A percentile compares a stretch with the other conserved stretches of the same genome.
These are phyloP conservation scores for Nemania sp. DNA, from an alignment of 2,329 filamentous ascomycete species.

Conservation along the genomic window DNA sequence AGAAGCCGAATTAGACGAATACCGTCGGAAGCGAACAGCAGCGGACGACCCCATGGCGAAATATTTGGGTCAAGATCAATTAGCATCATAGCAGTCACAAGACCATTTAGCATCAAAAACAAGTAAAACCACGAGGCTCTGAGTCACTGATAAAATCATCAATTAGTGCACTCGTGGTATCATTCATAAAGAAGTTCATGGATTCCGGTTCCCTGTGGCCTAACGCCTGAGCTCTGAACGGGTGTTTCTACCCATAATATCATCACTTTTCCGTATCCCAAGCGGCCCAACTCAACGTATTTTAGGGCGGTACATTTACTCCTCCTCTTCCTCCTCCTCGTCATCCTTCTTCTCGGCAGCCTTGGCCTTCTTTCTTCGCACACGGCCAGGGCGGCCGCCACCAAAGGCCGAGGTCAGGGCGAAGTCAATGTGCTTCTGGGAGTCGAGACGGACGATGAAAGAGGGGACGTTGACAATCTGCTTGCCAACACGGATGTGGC, in stretches of 20 bases:
- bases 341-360: slow-evolving; percentile 85
- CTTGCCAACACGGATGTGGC: slow-evolving; percentile 99
- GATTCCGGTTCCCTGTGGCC: slow-evolving; percentile 49
- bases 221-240: slow-evolving; percentile 59
- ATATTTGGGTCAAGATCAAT: slow-evolving; percentile 73
- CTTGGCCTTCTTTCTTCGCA: slow-evolving; percentile 99
- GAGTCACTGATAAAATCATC: slow-evolving; percentile 29
- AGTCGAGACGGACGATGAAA: slow-evolving; percentile 99
- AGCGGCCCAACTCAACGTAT: slow-evolving; percentile 36
- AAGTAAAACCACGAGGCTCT: slow-evolving; percentile 4
- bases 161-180: slow-evolving; percentile 32
- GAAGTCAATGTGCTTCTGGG: slow-evolving; percentile 99
- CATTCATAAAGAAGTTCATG: slow-evolving; percentile 38
- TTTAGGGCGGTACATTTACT: slow-evolving; percentile 51
- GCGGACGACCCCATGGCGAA: slow-evolving; percentile 87
- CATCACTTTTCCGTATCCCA: slow-evolving; percentile 42
- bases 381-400: slow-evolving; percentile 94
- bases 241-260: slow-evolving; percentile 44
- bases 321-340: slow-evolving; percentile 83
- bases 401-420: slow-evolving; percentile 96
- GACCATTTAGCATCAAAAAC: not conserved
- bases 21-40: slow-evolving; percentile 73
- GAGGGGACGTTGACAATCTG: slow-evolving; percentile 99
- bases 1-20: slow-evolving; percentile 85
- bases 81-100: slow-evolving; percentile 49